Conservation (phyloP, 495 filamentous ascomycete genomes). For the Bombardia bombarda region DNA sequence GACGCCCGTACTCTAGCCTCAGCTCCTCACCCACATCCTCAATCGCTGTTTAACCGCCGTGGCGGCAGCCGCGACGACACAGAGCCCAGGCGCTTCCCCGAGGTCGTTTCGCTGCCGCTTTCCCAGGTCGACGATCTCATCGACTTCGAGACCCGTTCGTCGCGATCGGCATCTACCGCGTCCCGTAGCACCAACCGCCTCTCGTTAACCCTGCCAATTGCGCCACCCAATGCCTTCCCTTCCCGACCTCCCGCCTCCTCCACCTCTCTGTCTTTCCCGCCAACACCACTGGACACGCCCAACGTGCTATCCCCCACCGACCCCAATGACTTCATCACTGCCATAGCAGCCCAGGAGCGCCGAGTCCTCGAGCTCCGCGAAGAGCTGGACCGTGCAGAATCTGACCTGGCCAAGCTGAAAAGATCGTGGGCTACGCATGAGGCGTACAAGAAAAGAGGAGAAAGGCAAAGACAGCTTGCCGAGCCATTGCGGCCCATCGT, state of each 20-base stretch:
- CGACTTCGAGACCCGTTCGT: slow-evolving; percentile 38
- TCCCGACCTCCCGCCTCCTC: slow-evolving; percentile 36
- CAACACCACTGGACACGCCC: slow-evolving; percentile 36
- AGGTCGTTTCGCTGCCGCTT: slow-evolving; percentile 16
- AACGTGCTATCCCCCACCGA: slow-evolving; percentile 50
- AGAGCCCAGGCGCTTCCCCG: slow-evolving; percentile 13
- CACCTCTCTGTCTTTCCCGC: slow-evolving; percentile 33
- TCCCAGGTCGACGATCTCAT: slow-evolving; percentile 15
- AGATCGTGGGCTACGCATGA: slow-evolving; percentile 75
- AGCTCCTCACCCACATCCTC: slow-evolving; percentile 1
- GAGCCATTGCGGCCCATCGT: slow-evolving; percentile 41
- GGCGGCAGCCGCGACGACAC: slow-evolving; percentile 10
- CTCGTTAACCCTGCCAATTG: slow-evolving; percentile 73
- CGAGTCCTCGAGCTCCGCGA: slow-evolving; percentile 85
- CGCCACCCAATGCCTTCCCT: slow-evolving; percentile 30
- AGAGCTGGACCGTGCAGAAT: slow-evolving; percentile 73
- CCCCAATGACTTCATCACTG: slow-evolving; percentile 70
- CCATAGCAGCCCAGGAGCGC: slow-evolving; percentile 89
- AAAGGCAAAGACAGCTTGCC: slow-evolving; percentile 44
- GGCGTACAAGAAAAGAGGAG: slow-evolving; percentile 64
- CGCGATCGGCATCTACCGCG: slow-evolving; percentile 45
- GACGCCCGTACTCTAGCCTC: too few relatives aligned
- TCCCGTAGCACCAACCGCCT: slow-evolving; percentile 64
- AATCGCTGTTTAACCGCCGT: not conserved
- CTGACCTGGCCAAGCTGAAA: slow-evolving; percentile 68